Base-by-base conservation (phyloP, 2,329 filamentous ascomycete species). In the Zelopaecilomyces penicillatus region DNA sequence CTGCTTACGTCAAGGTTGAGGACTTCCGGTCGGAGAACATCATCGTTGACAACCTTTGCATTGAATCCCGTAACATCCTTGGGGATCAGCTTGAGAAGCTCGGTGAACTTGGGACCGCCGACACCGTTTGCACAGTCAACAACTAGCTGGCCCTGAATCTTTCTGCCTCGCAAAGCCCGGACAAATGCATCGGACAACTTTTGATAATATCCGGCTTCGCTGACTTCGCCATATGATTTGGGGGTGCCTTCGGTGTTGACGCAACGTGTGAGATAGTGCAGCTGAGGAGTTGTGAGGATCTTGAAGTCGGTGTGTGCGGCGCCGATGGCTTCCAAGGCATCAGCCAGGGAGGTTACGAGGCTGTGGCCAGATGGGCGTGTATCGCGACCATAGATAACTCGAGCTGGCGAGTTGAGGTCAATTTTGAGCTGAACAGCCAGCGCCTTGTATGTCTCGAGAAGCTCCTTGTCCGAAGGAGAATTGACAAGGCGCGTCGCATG, bases 41-140 rank as follows among this genome's bases (percentile, higher is more conserved):
- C 86, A 64, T 97, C 90, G 57, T 97, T 97, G 66, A 91, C 79
- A 42, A 97, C 78, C 63, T 84, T 87, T 68, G 95, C 83, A 45
- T 95, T 80, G 43, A 96, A 69, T 26, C 78, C 78, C 39, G 83
- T 81, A 57, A 84, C 79, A 45, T 80, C 76, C 50, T 77, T 68
- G 45, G 86, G 83, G 42, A 97, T 71, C 58, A 86, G 76, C 65
- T 95, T 95, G 58, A 96, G 75, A 51, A 97, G 74, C 64, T 95
- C 87, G 50, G 74, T 73, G 54, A 98, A 71, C 70, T 96, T 95
- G 35, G 91, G 90, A 3, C 88, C 93, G 55, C 93, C 93, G 47
- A 98, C 89, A 57, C 93, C 93, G 59, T 98, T 98, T 57, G 93
- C 93, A 64, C 91, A 95, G 65, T 98, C 93, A 10, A 98, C 88